These are phyloP conservation scores for Yamadazyma siamensis DNA, from an alignment of 1,139 yeast genomes.

Conservation along the genomic window DNA sequence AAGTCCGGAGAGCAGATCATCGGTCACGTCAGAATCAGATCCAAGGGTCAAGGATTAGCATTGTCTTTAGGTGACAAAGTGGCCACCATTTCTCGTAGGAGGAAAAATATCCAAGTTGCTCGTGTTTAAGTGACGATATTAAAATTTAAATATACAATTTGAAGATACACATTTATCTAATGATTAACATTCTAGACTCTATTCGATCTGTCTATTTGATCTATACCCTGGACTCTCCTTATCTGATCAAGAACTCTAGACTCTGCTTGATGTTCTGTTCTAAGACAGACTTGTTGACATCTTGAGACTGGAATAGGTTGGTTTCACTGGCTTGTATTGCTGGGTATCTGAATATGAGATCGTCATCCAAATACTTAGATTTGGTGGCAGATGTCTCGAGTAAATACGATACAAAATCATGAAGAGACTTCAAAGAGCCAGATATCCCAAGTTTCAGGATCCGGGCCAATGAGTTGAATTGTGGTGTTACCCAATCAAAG, in stretches of 20 bases:
- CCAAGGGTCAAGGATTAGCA: slow-evolving; percentile 97
- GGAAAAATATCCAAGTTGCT: slow-evolving; percentile 22
- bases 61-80: slow-evolving; percentile 92
- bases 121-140: slow-evolving; percentile 15
- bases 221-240: not conserved
- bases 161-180: no score
- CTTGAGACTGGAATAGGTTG: slow-evolving; percentile 21
- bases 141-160: no score
- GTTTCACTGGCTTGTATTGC: slow-evolving; percentile 26
- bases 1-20: slow-evolving; percentile 75
- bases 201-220: not conserved
- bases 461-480: slow-evolving; percentile 5
- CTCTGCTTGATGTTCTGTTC: slow-evolving; percentile 11
- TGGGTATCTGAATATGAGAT: slow-evolving; percentile 15
- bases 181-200: not conserved
- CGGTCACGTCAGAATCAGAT: slow-evolving; percentile 95
- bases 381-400: slow-evolving; percentile 9
- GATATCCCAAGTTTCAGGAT: slow-evolving; percentile 10
- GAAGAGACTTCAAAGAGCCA: slow-evolving; percentile 10
- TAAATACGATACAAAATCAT: slow-evolving; percentile 12
- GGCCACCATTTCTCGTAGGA: slow-evolving; percentile 69
- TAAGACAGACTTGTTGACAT: slow-evolving; percentile 15
- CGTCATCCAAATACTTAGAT: slow-evolving; percentile 14
- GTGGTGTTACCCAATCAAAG: slow-evolving; percentile 9
- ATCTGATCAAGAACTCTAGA: no score